Base-by-base conservation (phyloP, 805 yeast genomes). In the Yamadazyma nakazawae region DNA sequence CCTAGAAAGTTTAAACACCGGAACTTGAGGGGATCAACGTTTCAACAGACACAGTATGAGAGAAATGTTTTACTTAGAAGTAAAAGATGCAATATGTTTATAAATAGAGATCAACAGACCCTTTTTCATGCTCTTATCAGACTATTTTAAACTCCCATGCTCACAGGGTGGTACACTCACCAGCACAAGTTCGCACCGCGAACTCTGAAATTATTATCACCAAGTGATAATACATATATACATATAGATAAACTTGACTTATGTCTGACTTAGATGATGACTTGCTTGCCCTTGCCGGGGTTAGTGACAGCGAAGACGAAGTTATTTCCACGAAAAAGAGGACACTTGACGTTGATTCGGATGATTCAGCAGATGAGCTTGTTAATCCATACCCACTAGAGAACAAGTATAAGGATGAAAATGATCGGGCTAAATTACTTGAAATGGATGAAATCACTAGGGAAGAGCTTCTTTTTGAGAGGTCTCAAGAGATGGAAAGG, bases 181-280 rank as follows among this genome's bases (percentile, higher is more conserved):
- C 30, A 11, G n/a, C 9, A 5, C 32, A 11, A 28, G 12, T 28
- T 28, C 32, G 32, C 32, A 13, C 32, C n/a, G 11, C 32, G 32
- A 28, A 28, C 32, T 12, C n/a, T 34, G 37, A 34, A 16, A 34
- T 16, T n/a, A n/a, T 4, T 10, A 34, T 11, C n/a, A 34, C 37
- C n/a, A 14, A 34, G 37, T 34, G 32, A 13, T 28, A 28, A 28
- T 10, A 5, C 11, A 11, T 26, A 26, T 11, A 26, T 8, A 11
- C 11, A 28, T 28, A 28, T 13, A 12, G n/a, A 28, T 5, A 5
- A 12, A 28, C n/a, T 28, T 11, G n/a, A 13, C 4, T 16, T 11
- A 87, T 87, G 95, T 84, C 91, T 50, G 96, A 72, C 57, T 80
- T 89, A 61, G 97, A 91, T 63, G 98, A 92, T 64, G 99, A 94